These are phyloP conservation scores for Cucumis melo DNA, from an alignment of 306 rosid genomes.

Conservation along the genomic window DNA sequence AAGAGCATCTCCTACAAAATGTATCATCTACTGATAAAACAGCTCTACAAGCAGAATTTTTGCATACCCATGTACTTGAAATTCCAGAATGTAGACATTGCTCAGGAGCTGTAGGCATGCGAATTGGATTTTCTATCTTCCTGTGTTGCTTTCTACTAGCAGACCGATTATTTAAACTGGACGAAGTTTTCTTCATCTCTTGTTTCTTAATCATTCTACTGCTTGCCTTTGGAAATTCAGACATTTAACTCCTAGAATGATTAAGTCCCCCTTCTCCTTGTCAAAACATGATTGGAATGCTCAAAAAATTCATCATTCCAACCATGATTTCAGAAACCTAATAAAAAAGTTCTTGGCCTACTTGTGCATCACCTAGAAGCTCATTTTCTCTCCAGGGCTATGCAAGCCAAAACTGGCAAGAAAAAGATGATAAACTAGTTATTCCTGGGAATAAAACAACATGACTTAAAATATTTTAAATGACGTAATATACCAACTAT, in stretches of 20 bases:
- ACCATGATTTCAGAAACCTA: conserved; percentile 58
- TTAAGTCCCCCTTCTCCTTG: conserved; percentile 20
- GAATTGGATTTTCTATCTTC: conserved; percentile 72
- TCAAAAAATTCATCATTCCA: conserved; percentile 47
- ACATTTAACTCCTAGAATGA: conserved; percentile 37
- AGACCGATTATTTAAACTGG: conserved; percentile 35
- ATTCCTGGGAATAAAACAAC: background rate
- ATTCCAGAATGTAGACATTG: conserved; percentile 53
- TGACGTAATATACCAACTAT: background rate
- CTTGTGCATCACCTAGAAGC: conserved; percentile 58
- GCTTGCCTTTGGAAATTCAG: conserved; percentile 37
- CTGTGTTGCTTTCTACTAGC: conserved; percentile 58
- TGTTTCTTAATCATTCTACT: conserved; percentile 55
- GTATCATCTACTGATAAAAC: conserved; percentile 78
- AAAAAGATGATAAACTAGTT: background rate
- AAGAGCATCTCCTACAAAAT: conserved; percentile 95
- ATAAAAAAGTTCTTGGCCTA: conserved; percentile 49
- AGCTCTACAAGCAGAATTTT: conserved; percentile 96
- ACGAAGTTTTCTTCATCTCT: conserved; percentile 51
- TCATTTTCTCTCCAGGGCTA: conserved; percentile 67
- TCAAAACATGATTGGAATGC: conserved; percentile 28
- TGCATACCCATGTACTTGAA: conserved; percentile 80
- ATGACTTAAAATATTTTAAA: background rate
- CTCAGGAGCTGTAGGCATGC: conserved; percentile 45
- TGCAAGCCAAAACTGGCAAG: conserved; percentile 41